Conservation (phyloP, 768 basidiomycete species). For the Pilatotrama ljubarskyi region DNA sequence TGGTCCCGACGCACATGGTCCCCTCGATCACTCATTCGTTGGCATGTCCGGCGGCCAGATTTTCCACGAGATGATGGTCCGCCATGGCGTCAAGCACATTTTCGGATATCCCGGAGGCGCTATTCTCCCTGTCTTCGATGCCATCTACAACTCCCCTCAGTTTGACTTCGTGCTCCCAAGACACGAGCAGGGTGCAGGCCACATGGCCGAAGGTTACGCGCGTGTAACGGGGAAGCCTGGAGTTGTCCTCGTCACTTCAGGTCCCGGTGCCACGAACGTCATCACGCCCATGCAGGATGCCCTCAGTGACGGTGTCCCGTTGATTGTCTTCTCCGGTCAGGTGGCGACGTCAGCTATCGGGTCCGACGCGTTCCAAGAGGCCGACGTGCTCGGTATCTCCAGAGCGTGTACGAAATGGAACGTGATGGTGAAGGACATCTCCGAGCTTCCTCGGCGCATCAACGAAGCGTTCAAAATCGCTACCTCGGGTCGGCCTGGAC, state of each 20-base stretch:
- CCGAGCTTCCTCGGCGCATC: constrained; percentile 91
- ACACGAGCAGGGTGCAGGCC: constrained; percentile 97
- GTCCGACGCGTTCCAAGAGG: constrained; percentile 99
- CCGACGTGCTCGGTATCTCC: constrained; percentile 95
- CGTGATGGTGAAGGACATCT: constrained; percentile 97
- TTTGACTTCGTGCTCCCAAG: constrained; percentile 95
- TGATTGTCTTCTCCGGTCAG: constrained; percentile 96
- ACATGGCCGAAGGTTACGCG: constrained; percentile 99
- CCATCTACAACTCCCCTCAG: constrained; percentile 93
- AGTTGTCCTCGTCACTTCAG: constrained; percentile 96
- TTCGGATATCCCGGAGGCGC: constrained; percentile 99
- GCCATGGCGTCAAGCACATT: constrained; percentile 93
- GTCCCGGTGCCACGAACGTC: constrained; percentile 97
- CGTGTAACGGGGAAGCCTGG: constrained; percentile 97
- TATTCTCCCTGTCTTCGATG: constrained; percentile 99
- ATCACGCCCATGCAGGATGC: constrained; percentile 99
- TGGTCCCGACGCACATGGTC: constrained; percentile 43
- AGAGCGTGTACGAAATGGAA: constrained; percentile 99
- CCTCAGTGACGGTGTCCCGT: constrained; percentile 87
- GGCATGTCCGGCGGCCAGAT: constrained; percentile 96
- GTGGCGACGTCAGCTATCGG: constrained; percentile 99
- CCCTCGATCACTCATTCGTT: constrained; percentile 82
- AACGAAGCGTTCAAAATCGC: constrained; percentile 99
- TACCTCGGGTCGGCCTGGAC: constrained; percentile 93
- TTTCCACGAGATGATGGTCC: constrained; percentile 99